phyloP scores from a whole-genome alignment of 208 protist genomes.

The Leptomonas pyrrhocoris region DNA sequence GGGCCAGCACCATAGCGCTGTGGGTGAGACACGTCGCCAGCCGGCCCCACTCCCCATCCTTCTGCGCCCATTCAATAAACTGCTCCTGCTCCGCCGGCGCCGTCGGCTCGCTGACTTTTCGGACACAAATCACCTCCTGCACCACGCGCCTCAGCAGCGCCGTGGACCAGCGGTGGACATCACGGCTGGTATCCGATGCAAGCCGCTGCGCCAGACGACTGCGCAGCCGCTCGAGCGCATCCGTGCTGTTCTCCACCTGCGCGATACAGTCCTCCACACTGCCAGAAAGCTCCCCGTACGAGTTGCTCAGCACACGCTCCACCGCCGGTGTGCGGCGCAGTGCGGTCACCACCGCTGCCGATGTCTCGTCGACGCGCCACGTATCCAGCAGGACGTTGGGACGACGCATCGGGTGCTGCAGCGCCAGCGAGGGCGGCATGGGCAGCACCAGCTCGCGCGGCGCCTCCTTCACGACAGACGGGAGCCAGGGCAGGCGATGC shows the following conservation, averaged over 20 bases:
- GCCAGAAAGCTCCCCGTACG: slow-evolving; percentile 68
- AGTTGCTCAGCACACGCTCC: slow-evolving; percentile 56
- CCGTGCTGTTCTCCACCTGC: slow-evolving; percentile 36
- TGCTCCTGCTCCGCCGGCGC: slow-evolving; percentile 17
- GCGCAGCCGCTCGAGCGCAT: slow-evolving; percentile 65
- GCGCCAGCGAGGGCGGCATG: slow-evolving; percentile 42
- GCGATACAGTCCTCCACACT: slow-evolving; percentile 53
- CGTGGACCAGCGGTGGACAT: slow-evolving; percentile 51
- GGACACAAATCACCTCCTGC: slow-evolving; percentile 51
- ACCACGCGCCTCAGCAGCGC: slow-evolving; percentile 49
- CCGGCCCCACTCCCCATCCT: slow-evolving; percentile 19
- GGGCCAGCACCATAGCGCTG: slow-evolving; percentile 55
- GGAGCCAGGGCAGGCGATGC: slow-evolving; percentile 66
- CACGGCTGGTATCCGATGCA: slow-evolving; percentile 56
- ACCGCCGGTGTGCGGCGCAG: slow-evolving; percentile 47
- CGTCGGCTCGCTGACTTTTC: slow-evolving; percentile 34
- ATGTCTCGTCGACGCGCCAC: slow-evolving; percentile 50
- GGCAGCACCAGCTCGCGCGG: slow-evolving; percentile 38
- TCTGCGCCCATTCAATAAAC: slow-evolving; percentile 42
- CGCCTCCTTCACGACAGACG: slow-evolving; percentile 50
- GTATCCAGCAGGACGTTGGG: slow-evolving; percentile 43
- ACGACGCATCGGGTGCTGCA: slow-evolving; percentile 21
- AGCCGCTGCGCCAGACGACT: slow-evolving; percentile 66
- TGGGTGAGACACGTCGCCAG: slow-evolving; percentile 51
- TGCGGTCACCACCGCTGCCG: slow-evolving; percentile 29